phyloP scores from a whole-genome alignment of 345 rosid species.

The Eucalyptus regnans region DNA sequence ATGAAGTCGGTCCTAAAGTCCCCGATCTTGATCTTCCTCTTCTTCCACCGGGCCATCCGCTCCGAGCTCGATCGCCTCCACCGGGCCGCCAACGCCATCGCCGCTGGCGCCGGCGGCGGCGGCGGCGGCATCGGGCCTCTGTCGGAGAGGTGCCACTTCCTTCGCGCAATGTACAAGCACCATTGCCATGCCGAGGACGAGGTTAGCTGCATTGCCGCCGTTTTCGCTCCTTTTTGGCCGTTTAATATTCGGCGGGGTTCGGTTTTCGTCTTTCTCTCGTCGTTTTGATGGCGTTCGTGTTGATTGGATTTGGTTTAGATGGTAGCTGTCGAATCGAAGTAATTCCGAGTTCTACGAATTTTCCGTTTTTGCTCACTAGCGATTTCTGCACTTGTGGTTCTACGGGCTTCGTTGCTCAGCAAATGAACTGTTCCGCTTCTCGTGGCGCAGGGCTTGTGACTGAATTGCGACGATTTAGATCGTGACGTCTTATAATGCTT shows the following conservation, averaged over 20 bases:
- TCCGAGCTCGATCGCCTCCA: slow-evolving; percentile 83
- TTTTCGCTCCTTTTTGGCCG: neutral
- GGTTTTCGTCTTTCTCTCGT: neutral
- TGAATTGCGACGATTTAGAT: neutral
- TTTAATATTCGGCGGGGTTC: neutral
- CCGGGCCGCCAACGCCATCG: slow-evolving; percentile 49
- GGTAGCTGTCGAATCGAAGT: neutral
- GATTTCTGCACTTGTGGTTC: neutral
- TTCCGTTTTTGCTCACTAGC: neutral
- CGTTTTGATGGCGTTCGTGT: neutral
- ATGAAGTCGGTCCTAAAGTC: slow-evolving; percentile 24
- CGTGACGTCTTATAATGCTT: neutral
- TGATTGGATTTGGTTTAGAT: neutral
- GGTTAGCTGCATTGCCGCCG: slow-evolving; percentile 13
- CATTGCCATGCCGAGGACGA: slow-evolving; percentile 90
- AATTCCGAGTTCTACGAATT: neutral
- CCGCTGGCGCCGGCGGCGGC: slow-evolving; percentile 39
- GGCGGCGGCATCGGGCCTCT: slow-evolving; percentile 34
- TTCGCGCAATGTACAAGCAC: slow-evolving; percentile 63
- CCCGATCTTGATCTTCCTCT: slow-evolving; percentile 69
- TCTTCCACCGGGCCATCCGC: slow-evolving; percentile 73
- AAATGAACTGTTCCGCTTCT: neutral
- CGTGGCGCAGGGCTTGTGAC: neutral
- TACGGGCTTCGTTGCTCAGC: neutral
- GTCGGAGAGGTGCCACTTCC: slow-evolving; percentile 53